Percentiles rank a stretch among this genome's conserved stretches.
These are phyloP conservation scores for Trichomonas tenax DNA, from an alignment of 208 protist genomes.

Conservation along the genomic window DNA sequence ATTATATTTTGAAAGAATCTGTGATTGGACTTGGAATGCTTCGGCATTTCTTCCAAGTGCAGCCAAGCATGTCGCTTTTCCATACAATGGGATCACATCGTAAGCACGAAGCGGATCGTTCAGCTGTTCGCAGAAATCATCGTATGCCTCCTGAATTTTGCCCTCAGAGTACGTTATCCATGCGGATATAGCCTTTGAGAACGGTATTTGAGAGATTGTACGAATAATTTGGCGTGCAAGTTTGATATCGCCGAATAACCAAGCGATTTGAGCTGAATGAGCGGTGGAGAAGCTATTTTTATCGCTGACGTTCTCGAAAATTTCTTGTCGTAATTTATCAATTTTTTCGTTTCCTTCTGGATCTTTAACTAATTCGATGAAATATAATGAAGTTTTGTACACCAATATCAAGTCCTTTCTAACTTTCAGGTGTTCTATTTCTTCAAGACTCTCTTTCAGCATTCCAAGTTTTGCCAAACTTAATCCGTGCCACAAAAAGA, in stretches of 20 bases:
- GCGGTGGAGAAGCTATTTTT: neutral
- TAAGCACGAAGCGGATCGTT: neutral
- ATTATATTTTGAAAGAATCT: conserved; percentile 6
- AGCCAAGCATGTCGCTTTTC: neutral
- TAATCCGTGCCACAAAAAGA: neutral
- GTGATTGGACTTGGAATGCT: neutral
- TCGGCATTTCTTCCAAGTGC: neutral
- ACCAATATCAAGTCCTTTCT: neutral
- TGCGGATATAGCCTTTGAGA: neutral
- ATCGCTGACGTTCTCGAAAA: neutral
- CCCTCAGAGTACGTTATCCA: neutral
- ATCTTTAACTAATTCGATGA: neutral
- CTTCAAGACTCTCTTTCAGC: neutral
- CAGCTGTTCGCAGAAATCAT: neutral
- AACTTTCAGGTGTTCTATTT: neutral
- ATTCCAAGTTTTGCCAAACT: neutral
- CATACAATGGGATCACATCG: neutral
- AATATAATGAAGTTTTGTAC: neutral
- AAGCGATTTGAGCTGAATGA: neutral
- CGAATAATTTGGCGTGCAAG: neutral
- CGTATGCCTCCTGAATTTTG: neutral
- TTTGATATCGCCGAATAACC: neutral
- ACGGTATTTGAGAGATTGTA: neutral
- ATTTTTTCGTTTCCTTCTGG: neutral
- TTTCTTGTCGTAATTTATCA: neutral